These are phyloP conservation scores for Barnettozyma botsteinii DNA, from an alignment of 805 yeast genomes.

Conservation along the genomic window DNA sequence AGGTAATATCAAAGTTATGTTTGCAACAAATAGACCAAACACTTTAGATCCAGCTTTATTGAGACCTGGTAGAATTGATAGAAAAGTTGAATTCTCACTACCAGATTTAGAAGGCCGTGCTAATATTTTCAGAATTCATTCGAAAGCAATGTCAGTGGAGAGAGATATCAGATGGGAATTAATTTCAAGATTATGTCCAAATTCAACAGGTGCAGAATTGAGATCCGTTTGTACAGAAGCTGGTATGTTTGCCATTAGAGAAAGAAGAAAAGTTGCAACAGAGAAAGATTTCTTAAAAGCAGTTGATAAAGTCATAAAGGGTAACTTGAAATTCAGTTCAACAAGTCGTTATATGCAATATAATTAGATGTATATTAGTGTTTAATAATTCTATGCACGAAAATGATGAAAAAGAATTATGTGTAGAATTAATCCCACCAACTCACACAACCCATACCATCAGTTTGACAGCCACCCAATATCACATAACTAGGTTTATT, in stretches of 20 bases:
- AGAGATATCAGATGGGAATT: constrained; percentile 98
- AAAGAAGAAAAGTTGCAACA: constrained; percentile 95
- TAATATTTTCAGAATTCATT: constrained; percentile 93
- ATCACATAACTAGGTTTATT: constrained; percentile 75
- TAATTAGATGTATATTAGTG: constrained; percentile 42
- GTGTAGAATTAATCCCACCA: constrained; percentile 85
- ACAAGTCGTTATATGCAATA: constrained; percentile 99
- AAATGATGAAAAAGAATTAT: background rate
- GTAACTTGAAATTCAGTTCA: constrained; percentile 94
- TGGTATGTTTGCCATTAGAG: constrained; percentile 99
- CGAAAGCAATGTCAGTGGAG: constrained; percentile 96
- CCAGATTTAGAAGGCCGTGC: constrained; percentile 99
- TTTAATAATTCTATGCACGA: constrained; percentile 4
- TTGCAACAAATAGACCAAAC: constrained; percentile 97
- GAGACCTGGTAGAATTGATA: constrained; percentile 98
- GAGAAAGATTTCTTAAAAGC: constrained; percentile 97
- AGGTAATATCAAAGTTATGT: constrained; percentile 98
- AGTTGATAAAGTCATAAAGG: constrained; percentile 97
- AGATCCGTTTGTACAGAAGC: constrained; percentile 99
- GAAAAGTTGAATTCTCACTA: constrained; percentile 93
- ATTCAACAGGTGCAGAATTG: constrained; percentile 97
- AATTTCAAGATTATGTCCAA: constrained; percentile 95
- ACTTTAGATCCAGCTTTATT: constrained; percentile 95
- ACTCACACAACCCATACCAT: constrained; percentile 92
- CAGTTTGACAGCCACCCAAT: constrained; percentile 86